These are phyloP conservation scores for Botrytis fragariae DNA, from an alignment of 2,329 filamentous ascomycete species.

Conservation along the genomic window DNA sequence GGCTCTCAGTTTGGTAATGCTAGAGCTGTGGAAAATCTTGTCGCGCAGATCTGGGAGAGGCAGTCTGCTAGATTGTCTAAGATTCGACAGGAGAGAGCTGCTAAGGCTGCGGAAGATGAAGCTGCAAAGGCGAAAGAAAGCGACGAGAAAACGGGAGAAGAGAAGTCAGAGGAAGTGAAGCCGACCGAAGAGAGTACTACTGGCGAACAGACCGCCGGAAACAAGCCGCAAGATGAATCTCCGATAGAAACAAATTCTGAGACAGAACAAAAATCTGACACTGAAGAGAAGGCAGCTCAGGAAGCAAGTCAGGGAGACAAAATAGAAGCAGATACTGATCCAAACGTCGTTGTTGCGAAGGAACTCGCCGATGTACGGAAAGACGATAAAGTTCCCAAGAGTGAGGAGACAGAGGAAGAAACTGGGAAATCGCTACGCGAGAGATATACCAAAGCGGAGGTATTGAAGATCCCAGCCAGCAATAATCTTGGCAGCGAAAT, in stretches of 20 bases:
- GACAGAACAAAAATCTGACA: background rate
- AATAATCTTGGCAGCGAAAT: background rate
- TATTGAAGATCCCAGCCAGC: background rate
- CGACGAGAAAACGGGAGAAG: too few relatives aligned
- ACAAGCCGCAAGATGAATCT: slow-evolving; percentile 46
- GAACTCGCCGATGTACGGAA: background rate
- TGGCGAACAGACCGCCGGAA: background rate
- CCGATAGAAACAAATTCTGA: background rate
- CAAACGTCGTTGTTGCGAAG: background rate
- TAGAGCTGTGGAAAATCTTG: slow-evolving; percentile 60
- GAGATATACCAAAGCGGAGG: background rate
- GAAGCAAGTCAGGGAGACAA: background rate
- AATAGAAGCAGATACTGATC: background rate
- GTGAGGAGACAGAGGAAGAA: background rate
- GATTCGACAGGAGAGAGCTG: slow-evolving; percentile 5
- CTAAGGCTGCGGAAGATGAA: background rate
- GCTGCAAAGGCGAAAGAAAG: too few relatives aligned
- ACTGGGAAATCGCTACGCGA: background rate
- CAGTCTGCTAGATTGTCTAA: slow-evolving; percentile 46
- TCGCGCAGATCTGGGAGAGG: slow-evolving; percentile 52
- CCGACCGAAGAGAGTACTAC: background rate
- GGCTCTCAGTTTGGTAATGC: slow-evolving; percentile 71
- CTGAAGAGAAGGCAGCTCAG: background rate
- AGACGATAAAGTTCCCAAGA: background rate
- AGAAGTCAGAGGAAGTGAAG: slow-evolving; percentile 34